Conservation (phyloP, 805 yeast species). For the Kluyveromyces aestuarii region DNA sequence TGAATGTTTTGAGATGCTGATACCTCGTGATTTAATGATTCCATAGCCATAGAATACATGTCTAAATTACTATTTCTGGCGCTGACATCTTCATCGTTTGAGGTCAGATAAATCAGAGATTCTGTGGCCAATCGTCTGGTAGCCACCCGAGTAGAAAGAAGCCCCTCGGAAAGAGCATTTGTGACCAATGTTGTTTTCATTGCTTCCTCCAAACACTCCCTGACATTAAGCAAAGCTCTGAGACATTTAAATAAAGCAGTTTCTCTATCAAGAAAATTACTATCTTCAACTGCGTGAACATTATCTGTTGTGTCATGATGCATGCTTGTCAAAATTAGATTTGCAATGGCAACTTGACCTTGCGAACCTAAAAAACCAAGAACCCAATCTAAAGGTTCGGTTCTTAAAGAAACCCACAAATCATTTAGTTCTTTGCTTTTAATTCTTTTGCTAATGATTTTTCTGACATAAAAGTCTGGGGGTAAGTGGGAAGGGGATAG, state of each 20-base stretch:
- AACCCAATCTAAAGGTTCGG: constrained; percentile 85
- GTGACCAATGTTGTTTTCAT: constrained; percentile 37
- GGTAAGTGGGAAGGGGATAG: constrained; percentile 31
- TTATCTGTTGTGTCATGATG: constrained; percentile 20
- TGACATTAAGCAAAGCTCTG: constrained; percentile 59
- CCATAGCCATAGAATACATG: constrained; percentile 10
- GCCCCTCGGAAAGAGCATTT: constrained; percentile 59
- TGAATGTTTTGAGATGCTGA: constrained; percentile 14
- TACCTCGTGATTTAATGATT: constrained; percentile 29
- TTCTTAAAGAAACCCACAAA: constrained; percentile 83
- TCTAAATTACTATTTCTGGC: background rate
- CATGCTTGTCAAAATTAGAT: constrained; percentile 45
- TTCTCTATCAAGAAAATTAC: constrained; percentile 57
- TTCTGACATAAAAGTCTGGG: constrained; percentile 71
- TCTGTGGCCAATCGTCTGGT: constrained; percentile 80
- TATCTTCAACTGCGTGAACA: constrained; percentile 23
- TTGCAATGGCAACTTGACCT: constrained; percentile 72
- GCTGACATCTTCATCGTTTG: constrained; percentile 1
- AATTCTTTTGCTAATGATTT: constrained; percentile 60
- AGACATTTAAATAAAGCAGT: constrained; percentile 68
- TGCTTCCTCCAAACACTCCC: constrained; percentile 52
- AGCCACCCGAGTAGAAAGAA: constrained; percentile 62
- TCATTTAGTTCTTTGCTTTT: constrained; percentile 65
- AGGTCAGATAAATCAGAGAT: constrained; percentile 47
- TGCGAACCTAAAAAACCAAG: constrained; percentile 64